Base-by-base conservation (phyloP, 257 asterid genomes). In the Scutellaria baicalensis region DNA sequence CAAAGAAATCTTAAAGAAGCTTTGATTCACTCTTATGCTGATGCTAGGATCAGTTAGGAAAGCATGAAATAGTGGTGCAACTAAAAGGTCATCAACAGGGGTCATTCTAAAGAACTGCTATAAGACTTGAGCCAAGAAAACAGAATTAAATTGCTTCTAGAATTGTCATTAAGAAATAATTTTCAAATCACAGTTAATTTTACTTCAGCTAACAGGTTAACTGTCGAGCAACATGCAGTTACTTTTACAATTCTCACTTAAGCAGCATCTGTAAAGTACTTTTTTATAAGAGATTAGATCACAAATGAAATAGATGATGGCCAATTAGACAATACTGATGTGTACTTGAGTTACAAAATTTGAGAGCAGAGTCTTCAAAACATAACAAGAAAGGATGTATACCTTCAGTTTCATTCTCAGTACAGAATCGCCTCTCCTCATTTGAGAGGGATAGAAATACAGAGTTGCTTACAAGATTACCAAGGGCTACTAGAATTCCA, bases 401-500 rank as follows among this genome's bases (percentile, higher is more conserved):
- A 91, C 97, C 97, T 91, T 94, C 96, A 10, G 81, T 75, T 74
- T 69, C 82, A 59, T 63, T 85, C 86, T 74, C 87, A 73, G 71
- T 78, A 16, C 86, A 74, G 59, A 82, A 65, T 62, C 72, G 86
- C 64, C 84, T 81, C 78, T 88, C 99, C 81, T 91, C 95, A 75
- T 82, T 87, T 35, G 99, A 91, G 67, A 86, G 75, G 80, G 85
- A 87, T n/a, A 83, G 80, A 75, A 93, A 89, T 49, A 94, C 97
- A 4, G 99, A 91, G 70, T 86, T 91, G 80, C 84, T 94, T 47
- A 94, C 99, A 54, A 94, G 96, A 84, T 94, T 94, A 33, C 97
- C 99, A 75, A 94, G 96, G 69, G 99, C 99, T 65, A 94, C 93
- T 73, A 94, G 90, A 78, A 91, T 79, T 74, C 99, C 99, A 33